Evolutionary conservation across 164 flowering plant genomes (phyloP).

Genomic region (Magnolia sinica): DNA sequence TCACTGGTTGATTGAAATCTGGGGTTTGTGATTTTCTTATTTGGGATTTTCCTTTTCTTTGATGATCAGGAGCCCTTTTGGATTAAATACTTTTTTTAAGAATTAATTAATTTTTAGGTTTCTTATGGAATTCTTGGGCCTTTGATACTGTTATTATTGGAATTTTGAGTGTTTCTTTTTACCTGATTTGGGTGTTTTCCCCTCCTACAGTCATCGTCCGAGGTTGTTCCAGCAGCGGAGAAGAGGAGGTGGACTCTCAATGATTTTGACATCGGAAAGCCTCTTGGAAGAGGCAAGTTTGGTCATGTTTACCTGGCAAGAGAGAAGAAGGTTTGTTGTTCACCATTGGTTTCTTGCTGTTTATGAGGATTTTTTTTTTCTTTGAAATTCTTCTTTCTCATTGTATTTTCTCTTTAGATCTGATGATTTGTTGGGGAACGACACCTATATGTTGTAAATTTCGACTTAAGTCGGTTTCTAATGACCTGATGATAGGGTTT

Average conservation of each 20-base stretch:
- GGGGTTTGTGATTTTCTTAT: background rate
- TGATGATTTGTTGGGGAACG: background rate
- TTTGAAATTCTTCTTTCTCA: background rate
- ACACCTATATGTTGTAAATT: too few relatives aligned
- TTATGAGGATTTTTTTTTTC: background rate
- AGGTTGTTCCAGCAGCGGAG: slow-evolving; percentile 47
- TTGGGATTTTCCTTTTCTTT: too few relatives aligned
- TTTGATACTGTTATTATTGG: too few relatives aligned
- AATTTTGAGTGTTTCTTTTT: background rate
- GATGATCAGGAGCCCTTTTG: background rate
- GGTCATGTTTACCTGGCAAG: slow-evolving; percentile 95
- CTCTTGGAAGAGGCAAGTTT: slow-evolving; percentile 95
- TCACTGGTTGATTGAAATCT: background rate
- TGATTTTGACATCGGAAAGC: slow-evolving; percentile 96
- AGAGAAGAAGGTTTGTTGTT: slow-evolving; percentile 74
- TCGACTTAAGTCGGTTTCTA: too few relatives aligned
- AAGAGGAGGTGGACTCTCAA: slow-evolving; percentile 69
- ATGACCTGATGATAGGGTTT: too few relatives aligned
- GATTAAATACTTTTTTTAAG: background rate
- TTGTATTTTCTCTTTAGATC: background rate
- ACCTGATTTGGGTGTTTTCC: background rate
- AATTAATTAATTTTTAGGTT: background rate
- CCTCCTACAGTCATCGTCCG: slow-evolving; percentile 38
- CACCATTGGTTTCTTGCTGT: background rate
- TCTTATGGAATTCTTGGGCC: background rate